phyloP scores from a whole-genome alignment of 371 early-diverging fungal species.

The Mortierella sp. region DNA sequence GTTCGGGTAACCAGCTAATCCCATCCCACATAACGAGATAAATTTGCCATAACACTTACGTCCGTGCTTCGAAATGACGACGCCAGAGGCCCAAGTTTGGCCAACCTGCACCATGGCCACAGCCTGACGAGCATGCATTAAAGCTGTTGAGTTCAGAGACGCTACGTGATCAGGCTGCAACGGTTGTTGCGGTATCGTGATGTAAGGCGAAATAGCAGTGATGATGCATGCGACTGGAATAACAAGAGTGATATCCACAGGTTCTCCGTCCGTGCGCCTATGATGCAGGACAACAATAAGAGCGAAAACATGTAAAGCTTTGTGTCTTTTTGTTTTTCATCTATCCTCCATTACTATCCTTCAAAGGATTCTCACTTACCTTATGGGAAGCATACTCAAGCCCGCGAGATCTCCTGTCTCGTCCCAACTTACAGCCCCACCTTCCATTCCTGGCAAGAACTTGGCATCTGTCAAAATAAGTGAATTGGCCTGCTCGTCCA shows the following conservation, averaged over 20 bases:
- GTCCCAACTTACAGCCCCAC: conserved; percentile 52
- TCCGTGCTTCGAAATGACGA: conserved; percentile 49
- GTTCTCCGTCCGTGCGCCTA: conserved; percentile 55
- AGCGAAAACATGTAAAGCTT: too few relatives aligned
- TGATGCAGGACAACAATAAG: too few relatives aligned
- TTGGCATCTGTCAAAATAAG: conserved; percentile 51
- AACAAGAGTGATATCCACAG: conserved; percentile 51
- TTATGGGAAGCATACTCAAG: conserved; percentile 50
- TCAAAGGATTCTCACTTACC: too few relatives aligned
- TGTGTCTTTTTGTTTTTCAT: too few relatives aligned
- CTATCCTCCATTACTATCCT: too few relatives aligned
- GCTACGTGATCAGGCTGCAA: conserved; percentile 31
- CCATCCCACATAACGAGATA: too few relatives aligned
- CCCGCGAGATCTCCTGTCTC: conserved; percentile 51
- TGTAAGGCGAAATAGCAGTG: conserved; percentile 47
- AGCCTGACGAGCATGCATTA: conserved; percentile 40
- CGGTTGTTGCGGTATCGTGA: conserved; percentile 23
- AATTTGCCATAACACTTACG: conserved; percentile 38
- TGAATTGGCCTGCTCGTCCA: conserved; percentile 39
- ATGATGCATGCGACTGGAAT: conserved; percentile 51
- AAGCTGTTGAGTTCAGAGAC: conserved; percentile 28
- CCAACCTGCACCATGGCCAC: conserved; percentile 55
- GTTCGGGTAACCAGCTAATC: too few relatives aligned
- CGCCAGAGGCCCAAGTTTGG: conserved; percentile 55
- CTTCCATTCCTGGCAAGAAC: conserved; percentile 56